Conservation (phyloP, 148 eudicot genomes). For the Camellia granthamiana region DNA sequence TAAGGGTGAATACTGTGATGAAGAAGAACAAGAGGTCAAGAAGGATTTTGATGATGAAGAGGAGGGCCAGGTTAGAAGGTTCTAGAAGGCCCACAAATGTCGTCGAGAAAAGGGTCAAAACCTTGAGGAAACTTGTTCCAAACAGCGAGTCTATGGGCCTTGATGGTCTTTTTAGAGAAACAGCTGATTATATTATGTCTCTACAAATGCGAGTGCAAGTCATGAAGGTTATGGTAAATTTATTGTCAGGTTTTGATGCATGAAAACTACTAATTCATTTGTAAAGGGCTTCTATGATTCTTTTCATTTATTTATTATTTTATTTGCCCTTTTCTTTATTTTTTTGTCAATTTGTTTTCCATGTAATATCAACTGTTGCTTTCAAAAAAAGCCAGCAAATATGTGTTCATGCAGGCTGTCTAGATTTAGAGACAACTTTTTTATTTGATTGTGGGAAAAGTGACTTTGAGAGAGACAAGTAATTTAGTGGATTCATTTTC, state of each 20-base stretch:
- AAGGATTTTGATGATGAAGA: conserved; percentile 32
- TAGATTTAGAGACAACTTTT: not conserved
- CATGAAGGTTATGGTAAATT: conserved; percentile 68
- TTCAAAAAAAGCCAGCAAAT: no score
- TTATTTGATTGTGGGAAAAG: not conserved
- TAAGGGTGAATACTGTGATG: not conserved
- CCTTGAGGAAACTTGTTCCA: conserved; percentile 57
- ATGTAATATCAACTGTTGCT: no score
- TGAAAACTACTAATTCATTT: not conserved
- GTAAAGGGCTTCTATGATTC: not conserved
- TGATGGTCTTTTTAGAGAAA: conserved; percentile 56
- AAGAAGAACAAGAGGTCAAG: conserved; percentile 10
- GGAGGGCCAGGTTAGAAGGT: conserved; percentile 24
- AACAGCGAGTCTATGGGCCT: conserved; percentile 31
- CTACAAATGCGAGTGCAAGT: conserved; percentile 64
- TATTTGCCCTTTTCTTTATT: no score
- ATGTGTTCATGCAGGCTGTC: no score
- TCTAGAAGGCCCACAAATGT: conserved; percentile 13
- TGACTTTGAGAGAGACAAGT: not conserved
- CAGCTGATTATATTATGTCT: conserved; percentile 65
- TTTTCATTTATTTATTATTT: not conserved
- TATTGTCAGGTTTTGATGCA: conserved; percentile 27
- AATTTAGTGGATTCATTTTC: no score
- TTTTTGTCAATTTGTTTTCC: no score
- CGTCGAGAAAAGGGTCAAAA: conserved; percentile 42